Evolutionary conservation across 441 rosid species (phyloP).

Genomic region (Brassica balearica): DNA sequence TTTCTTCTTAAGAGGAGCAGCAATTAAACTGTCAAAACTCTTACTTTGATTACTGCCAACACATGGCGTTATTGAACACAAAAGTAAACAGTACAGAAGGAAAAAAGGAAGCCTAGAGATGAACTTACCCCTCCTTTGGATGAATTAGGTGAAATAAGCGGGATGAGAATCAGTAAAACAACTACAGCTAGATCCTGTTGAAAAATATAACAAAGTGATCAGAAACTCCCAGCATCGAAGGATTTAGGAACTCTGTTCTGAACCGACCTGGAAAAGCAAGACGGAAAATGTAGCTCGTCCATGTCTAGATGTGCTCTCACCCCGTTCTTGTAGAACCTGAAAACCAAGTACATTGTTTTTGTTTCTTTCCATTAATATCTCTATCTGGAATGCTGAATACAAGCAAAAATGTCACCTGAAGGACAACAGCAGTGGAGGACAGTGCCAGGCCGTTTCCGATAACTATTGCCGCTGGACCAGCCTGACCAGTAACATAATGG

Average conservation of each 20-base stretch:
- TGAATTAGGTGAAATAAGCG: constrained; percentile 98
- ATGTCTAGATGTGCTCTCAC: constrained; percentile 99
- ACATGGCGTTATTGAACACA: background rate
- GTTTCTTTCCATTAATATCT: background rate
- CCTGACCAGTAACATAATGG: constrained; percentile 78
- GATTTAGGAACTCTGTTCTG: constrained; percentile 30
- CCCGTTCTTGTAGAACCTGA: constrained; percentile 99
- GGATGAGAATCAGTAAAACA: constrained; percentile 95
- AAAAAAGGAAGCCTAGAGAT: constrained; percentile 34
- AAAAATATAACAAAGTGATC: constrained; percentile 21
- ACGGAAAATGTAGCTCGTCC: constrained; percentile 99
- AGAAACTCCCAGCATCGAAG: constrained; percentile 29
- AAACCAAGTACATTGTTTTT: constrained; percentile 26
- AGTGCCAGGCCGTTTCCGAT: constrained; percentile 97
- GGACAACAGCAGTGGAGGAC: constrained; percentile 98
- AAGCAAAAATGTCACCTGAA: constrained; percentile 65
- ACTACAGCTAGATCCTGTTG: constrained; percentile 98
- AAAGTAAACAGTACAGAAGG: constrained; percentile 25
- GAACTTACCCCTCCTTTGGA: constrained; percentile 97
- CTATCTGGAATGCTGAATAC: constrained; percentile 23
- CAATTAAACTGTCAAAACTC: constrained; percentile 1
- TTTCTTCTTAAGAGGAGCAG: background rate
- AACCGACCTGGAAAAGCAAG: constrained; percentile 90
- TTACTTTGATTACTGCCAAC: constrained; percentile 27
- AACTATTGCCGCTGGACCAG: constrained; percentile 96